These are phyloP conservation scores for Penicillium simplicissimum DNA, from an alignment of 495 filamentous ascomycete species.

Conservation along the genomic window DNA sequence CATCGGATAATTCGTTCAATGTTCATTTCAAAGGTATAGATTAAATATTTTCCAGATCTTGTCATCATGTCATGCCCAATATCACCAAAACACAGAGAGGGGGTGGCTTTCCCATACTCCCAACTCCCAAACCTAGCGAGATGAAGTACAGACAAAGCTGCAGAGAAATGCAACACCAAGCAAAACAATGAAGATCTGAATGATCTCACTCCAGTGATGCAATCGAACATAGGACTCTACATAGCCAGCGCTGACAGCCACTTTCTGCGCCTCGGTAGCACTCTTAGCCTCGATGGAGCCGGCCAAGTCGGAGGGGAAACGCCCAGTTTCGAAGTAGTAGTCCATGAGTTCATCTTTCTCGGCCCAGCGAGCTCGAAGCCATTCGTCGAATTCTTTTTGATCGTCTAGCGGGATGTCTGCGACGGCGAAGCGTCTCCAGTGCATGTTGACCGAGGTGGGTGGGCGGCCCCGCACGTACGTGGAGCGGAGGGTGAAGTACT, in stretches of 20 bases:
- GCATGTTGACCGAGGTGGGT: slow-evolving; percentile 69
- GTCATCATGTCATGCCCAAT: slow-evolving; percentile 1
- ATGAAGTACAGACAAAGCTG: slow-evolving; percentile 17
- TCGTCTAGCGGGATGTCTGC: slow-evolving; percentile 61
- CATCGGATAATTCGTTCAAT: background rate
- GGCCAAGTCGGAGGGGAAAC: slow-evolving; percentile 60
- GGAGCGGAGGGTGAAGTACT: slow-evolving; percentile 64
- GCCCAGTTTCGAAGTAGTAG: slow-evolving; percentile 55
- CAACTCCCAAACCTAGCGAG: background rate
- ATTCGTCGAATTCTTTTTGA: slow-evolving; percentile 54
- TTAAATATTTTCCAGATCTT: background rate
- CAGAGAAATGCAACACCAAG: slow-evolving; percentile 32
- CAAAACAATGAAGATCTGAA: slow-evolving; percentile 57
- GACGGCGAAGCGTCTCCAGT: slow-evolving; percentile 64
- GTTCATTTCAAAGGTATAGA: background rate
- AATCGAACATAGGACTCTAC: slow-evolving; percentile 60
- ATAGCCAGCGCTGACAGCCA: slow-evolving; percentile 48
- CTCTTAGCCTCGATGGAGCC: slow-evolving; percentile 42
- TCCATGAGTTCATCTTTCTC: slow-evolving; percentile 66
- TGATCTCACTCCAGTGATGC: slow-evolving; percentile 53
- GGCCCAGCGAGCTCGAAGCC: slow-evolving; percentile 59
- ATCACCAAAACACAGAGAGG: background rate
- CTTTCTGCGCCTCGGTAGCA: slow-evolving; percentile 34
- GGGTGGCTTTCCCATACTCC: background rate
- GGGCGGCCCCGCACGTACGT: slow-evolving; percentile 66